Base-by-base conservation (phyloP, 2,329 filamentous ascomycete species). In the Nemania abortiva region DNA sequence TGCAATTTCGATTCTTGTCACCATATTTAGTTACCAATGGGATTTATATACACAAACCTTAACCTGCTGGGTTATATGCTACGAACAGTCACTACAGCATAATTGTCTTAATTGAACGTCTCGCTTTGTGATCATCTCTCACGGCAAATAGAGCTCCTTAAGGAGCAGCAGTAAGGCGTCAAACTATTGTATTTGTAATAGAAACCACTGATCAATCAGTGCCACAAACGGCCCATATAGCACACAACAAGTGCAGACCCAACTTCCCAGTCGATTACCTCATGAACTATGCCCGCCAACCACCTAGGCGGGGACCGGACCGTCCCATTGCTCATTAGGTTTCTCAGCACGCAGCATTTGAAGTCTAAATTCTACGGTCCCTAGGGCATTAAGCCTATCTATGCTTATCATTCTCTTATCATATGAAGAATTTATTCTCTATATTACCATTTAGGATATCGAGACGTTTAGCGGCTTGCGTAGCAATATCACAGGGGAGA, bases 1-100 rank as follows among this genome's bases (percentile, higher is more conserved):
- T 63, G 6, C 31, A 63, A 29, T 29, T 63, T 63, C 50, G n/a
- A 34, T 62, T 63, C 60, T 63, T 22, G 42, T 13, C 34, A 52
- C 37, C 24, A 58, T 59, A 47, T 55, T 55, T 55, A 15, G 24
- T 31, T 63, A 55, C 34, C 37, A 47, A 55, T 54, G 18, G 45
- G n/a, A 27, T 18, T 29, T 45, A 15, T 34, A 20, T 15, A 49
- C n/a, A 15, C 39, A 18, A 15, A 11, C 2, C 39, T 42, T 42
- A 6, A 42, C 11, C 15, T 5, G 39, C 39, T 18, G 6, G 11
- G 15, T 6, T 42, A 2, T 42, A 5, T 42, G 34, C 39, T 18
- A 42, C 39, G 5, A 18, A 5, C 2, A 27, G 24, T 13, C 15
- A 42, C 39, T 2, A 42, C 5, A 18, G 39, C 39, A 18, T 15